Evolutionary conservation across 495 filamentous ascomycete species (phyloP), one percentile per base, ranked within the genome.

Genomic region (Daldinia concentrica): DNA sequence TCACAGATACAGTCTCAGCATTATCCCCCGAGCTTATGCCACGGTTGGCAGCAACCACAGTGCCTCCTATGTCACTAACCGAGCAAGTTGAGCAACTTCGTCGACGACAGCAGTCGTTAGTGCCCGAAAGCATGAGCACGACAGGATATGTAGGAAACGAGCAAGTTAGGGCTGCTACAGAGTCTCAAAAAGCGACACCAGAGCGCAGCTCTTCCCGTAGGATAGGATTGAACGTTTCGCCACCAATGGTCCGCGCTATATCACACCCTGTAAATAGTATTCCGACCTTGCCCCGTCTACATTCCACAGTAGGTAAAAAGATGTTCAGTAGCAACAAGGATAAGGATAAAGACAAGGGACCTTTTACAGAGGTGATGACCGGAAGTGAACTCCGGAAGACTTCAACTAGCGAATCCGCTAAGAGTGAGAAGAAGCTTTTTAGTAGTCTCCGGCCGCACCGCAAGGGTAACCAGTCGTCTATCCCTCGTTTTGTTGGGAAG

Each of bases 401-500:
- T 15, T 15, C 70, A 6, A 69, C 72, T 5, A 78, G 78, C 7
- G 76, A 75, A 29, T 76, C 78, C 9, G 82, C 85, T 51, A 80
- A 86, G 48, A 77, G 82, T 2, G 93, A 95, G 43, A 94, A 90
- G 77, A 93, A 91, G 73, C 78, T 94, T 3, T 85, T 94, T 22
- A 86, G 86, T 1, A 82, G 85, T 22, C 78, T 93, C 29, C 91
- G 93, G 73, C 78, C 80, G 71, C 83, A 84, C 48, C 86, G 87
- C 30, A 87, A 91, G 63, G 71, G 84, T 1, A 86, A 84, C 2
- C 88, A 91, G 36, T 96, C 95, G 6, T 84, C 93, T 32, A 98
- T 99, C 64, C 96, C 96, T 27, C 89, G 95, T 19, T 97, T 95
- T 51, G 88, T 96, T 36, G 86, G 82, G 15, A 87, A 84, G 68